phyloP scores from a whole-genome alignment of 129 eudicot species.

The Deinandra increscens region DNA sequence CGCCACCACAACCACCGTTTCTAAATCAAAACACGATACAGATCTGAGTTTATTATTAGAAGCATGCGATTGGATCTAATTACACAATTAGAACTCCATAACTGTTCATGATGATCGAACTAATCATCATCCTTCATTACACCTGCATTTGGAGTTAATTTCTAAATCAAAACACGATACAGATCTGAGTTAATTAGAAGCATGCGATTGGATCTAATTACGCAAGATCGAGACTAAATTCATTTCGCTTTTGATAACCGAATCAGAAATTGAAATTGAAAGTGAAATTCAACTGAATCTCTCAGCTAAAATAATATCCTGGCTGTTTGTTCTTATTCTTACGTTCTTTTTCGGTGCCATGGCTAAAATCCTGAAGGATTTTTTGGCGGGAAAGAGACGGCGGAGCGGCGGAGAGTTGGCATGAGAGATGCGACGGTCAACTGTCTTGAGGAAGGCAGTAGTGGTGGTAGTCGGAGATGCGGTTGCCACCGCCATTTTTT shows the following conservation, averaged over 20 bases:
- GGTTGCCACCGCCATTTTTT: conserved; percentile 52
- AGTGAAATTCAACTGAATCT: too few relatives aligned
- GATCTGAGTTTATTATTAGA: neutral
- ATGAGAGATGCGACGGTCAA: conserved; percentile 27
- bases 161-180: neutral
- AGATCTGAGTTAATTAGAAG: neutral
- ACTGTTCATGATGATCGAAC: neutral
- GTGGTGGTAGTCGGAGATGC: conserved; percentile 30
- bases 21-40: neutral
- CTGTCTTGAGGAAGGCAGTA: conserved; percentile 36
- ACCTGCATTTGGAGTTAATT: conserved; percentile 44
- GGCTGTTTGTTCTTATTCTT: neutral
- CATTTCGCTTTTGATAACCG: neutral
- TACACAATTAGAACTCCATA: neutral
- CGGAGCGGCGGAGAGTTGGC: conserved; percentile 24
- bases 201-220: neutral
- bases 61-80: neutral
- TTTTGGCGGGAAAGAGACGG: conserved; percentile 34
- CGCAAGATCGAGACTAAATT: neutral
- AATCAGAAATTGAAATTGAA: neutral
- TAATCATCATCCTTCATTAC: too few relatives aligned
- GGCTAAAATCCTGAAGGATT: conserved; percentile 48
- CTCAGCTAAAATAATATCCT: neutral
- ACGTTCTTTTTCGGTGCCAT: conserved; percentile 91
- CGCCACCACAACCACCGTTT: too few relatives aligned